These are phyloP conservation scores for Andrographis paniculata DNA, from an alignment of 305 asterid species.

Conservation along the genomic window DNA sequence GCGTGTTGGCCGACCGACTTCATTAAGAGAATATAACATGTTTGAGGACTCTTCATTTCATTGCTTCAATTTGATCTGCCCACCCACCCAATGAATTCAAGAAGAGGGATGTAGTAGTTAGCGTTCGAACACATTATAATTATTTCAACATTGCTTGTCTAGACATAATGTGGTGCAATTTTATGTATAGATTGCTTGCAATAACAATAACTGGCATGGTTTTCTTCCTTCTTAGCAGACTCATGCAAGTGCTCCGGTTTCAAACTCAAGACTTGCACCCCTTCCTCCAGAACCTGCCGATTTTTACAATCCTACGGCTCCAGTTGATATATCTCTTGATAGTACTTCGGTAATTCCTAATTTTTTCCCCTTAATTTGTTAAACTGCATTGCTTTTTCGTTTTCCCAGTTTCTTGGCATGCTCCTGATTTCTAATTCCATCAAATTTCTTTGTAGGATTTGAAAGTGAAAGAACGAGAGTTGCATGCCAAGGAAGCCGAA, in stretches of 20 bases:
- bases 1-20: background rate
- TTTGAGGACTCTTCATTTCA: background rate
- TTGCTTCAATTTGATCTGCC: background rate
- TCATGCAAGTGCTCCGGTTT: constrained; percentile 62
- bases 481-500: constrained; percentile 94
- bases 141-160: too few species aligned
- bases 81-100: background rate
- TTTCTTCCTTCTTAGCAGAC: constrained; percentile 30
- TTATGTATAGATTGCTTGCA: too few species aligned
- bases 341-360: constrained; percentile 41
- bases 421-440: constrained; percentile 19
- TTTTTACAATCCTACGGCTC: constrained; percentile 73
- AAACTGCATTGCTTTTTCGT: constrained; percentile 11
- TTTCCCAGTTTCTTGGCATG: constrained; percentile 6
- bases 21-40: too few species aligned
- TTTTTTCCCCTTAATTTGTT: constrained; percentile 16
- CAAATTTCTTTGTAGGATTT: constrained; percentile 49
- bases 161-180: too few species aligned
- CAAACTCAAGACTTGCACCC: constrained; percentile 90
- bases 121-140: too few species aligned
- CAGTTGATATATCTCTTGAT: constrained; percentile 86
- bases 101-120: too few species aligned
- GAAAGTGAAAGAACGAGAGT: constrained; percentile 84
- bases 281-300: constrained; percentile 98
- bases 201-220: too few species aligned